Conservation (phyloP, 352 stramenopile genomes). For the Globisporangium okanoganense region DNA sequence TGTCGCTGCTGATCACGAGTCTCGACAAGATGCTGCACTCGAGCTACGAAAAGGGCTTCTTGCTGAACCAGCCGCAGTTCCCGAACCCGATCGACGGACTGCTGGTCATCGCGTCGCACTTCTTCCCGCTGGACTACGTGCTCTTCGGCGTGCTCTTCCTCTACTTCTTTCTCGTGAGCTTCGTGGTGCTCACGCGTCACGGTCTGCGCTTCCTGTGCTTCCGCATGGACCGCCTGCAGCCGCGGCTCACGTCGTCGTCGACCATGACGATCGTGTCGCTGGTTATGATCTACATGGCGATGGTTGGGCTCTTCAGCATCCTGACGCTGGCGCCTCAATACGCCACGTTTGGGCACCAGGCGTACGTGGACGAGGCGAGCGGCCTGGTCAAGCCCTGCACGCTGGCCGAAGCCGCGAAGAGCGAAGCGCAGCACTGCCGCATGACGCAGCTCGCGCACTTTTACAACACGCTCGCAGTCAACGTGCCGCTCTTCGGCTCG, state of each 20-base stretch:
- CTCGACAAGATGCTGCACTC: constrained; percentile 79
- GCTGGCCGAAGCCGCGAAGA: constrained; percentile 56
- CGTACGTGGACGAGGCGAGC: constrained; percentile 39
- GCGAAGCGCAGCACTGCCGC: constrained; percentile 49
- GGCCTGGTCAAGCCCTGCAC: constrained; percentile 55
- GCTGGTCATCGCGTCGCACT: constrained; percentile 63
- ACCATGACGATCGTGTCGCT: constrained; percentile 79
- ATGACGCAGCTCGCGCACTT: constrained; percentile 78
- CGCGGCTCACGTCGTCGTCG: constrained; percentile 61
- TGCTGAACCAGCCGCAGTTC: constrained; percentile 58
- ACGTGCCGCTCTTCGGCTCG: constrained; percentile 67
- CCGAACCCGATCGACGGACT: constrained; percentile 75
- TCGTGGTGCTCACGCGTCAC: constrained; percentile 71
- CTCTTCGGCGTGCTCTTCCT: constrained; percentile 75
- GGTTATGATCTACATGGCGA: constrained; percentile 77
- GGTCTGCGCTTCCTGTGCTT: constrained; percentile 79
- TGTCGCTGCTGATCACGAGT: constrained; percentile 75
- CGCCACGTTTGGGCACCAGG: constrained; percentile 80
- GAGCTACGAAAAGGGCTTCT: constrained; percentile 60
- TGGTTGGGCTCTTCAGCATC: constrained; percentile 77
- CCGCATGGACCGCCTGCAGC: constrained; percentile 64
- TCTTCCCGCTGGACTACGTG: constrained; percentile 84
- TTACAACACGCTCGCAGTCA: constrained; percentile 71
- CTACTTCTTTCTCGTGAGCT: constrained; percentile 76
- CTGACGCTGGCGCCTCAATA: constrained; percentile 84